Percentiles rank a stretch among this genome's conserved stretches.
Evolutionary conservation across 305 asterid species (phyloP).

Genomic region (Stenogyne calaminthoides): DNA sequence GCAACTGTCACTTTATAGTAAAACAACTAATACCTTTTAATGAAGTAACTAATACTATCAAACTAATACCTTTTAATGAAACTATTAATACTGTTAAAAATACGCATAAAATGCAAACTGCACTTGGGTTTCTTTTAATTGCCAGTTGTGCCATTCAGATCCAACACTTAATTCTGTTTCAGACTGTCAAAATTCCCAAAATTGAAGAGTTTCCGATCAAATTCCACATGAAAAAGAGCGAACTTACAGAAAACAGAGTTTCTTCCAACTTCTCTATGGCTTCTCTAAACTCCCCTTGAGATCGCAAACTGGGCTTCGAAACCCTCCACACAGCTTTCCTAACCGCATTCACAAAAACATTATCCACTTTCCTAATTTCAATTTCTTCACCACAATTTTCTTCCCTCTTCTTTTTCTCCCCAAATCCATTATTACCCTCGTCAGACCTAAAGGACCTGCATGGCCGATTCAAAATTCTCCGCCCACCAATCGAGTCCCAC

Average conservation of each 20-base stretch:
- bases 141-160: not conserved
- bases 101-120: too few species aligned
- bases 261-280: slow-evolving; percentile 76
- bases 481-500: slow-evolving; percentile 41
- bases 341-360: slow-evolving; percentile 41
- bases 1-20: too few species aligned
- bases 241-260: slow-evolving; percentile 52
- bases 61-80: too few species aligned
- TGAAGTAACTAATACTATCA: too few species aligned
- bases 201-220: too few species aligned
- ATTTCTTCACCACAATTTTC: slow-evolving; percentile 24
- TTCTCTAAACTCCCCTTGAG: slow-evolving; percentile 44
- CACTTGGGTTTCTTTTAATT: too few species aligned
- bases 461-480: slow-evolving; percentile 42
- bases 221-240: not conserved
- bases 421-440: slow-evolving; percentile 30
- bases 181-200: not conserved
- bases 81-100: too few species aligned
- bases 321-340: slow-evolving; percentile 78
- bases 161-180: not conserved
- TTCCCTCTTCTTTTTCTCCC: slow-evolving; percentile 32
- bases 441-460: slow-evolving; percentile 76
- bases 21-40: too few species aligned
- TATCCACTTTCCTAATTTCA: slow-evolving; percentile 35
- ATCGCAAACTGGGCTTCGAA: slow-evolving; percentile 80